These are phyloP conservation scores for Bruguiera sexangula DNA, from an alignment of 345 rosid species.

Conservation along the genomic window DNA sequence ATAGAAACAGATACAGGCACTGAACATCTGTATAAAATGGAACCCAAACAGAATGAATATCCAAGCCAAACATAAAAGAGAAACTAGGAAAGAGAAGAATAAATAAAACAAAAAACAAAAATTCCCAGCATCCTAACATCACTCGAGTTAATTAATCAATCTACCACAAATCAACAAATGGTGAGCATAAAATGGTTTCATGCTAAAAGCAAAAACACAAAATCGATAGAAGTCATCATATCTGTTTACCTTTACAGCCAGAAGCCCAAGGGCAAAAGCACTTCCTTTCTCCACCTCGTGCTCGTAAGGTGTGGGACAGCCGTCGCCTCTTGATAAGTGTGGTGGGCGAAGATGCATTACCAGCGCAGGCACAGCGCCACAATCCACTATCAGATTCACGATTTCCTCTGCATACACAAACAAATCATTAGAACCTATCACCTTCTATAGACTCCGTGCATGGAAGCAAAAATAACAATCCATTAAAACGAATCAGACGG, in stretches of 20 bases:
- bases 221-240: not conserved
- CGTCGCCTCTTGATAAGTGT: constrained; percentile 4
- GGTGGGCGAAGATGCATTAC: constrained; percentile 47
- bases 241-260: constrained; percentile 47
- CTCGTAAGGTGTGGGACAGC: constrained; percentile 21
- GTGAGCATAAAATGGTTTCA: not conserved
- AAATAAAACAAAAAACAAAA: too few relatives aligned
- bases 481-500: not conserved
- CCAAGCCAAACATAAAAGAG: too few relatives aligned
- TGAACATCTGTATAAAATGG: too few relatives aligned
- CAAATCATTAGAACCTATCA: too few relatives aligned
- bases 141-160: too few relatives aligned
- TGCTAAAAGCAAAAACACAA: not conserved
- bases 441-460: too few relatives aligned
- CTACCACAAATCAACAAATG: too few relatives aligned
- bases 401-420: constrained; percentile 39
- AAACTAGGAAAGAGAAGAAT: too few relatives aligned
- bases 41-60: too few relatives aligned
- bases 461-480: too few relatives aligned
- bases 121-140: too few relatives aligned
- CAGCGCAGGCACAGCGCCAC: constrained; percentile 60
- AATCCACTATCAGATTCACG: constrained; percentile 51
- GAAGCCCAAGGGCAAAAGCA: constrained; percentile 57
- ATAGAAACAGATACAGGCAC: too few relatives aligned
- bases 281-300: constrained; percentile 59